Percentiles rank a stretch among this genome's conserved stretches.
phyloP scores from a whole-genome alignment of 2,329 filamentous ascomycete species.

The Phyllosticta citribraziliensis region DNA sequence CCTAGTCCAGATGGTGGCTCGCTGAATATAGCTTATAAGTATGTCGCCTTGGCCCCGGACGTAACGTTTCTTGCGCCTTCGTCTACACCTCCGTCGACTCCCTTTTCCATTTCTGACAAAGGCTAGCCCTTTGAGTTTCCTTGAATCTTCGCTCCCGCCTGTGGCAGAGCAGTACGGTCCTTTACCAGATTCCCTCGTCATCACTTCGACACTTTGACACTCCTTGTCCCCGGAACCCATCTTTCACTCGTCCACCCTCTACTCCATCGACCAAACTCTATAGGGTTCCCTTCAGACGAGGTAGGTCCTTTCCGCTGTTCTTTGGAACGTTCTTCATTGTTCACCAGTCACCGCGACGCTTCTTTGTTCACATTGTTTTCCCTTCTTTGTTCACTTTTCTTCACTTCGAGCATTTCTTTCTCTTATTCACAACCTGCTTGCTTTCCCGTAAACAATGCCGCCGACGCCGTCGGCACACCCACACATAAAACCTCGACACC shows the following conservation, averaged over 20 bases:
- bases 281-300: not conserved
- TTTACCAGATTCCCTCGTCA: conserved; percentile 3
- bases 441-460: not conserved
- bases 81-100: not conserved
- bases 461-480: not conserved
- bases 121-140: conserved; percentile 7
- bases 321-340: not conserved
- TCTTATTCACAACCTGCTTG: not conserved
- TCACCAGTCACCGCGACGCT: not conserved
- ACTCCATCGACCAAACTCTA: not conserved
- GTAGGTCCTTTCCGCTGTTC: not conserved
- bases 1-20: not conserved
- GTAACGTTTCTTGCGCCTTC: not conserved
- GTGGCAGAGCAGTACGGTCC: conserved; percentile 9
- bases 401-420: not conserved
- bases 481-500: not conserved
- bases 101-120: not conserved
- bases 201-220: not conserved
- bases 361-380: not conserved
- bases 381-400: not conserved
- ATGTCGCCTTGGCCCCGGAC: not conserved
- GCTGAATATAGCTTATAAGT: conserved; percentile 5
- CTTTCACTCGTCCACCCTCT: not conserved
- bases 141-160: conserved; percentile 9
- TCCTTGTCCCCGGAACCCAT: not conserved